A percentile compares a stretch with the other conserved stretches of the same genome.
phyloP scores from a whole-genome alignment of 768 basidiomycete species.

The Kwoniella dendrophila region DNA sequence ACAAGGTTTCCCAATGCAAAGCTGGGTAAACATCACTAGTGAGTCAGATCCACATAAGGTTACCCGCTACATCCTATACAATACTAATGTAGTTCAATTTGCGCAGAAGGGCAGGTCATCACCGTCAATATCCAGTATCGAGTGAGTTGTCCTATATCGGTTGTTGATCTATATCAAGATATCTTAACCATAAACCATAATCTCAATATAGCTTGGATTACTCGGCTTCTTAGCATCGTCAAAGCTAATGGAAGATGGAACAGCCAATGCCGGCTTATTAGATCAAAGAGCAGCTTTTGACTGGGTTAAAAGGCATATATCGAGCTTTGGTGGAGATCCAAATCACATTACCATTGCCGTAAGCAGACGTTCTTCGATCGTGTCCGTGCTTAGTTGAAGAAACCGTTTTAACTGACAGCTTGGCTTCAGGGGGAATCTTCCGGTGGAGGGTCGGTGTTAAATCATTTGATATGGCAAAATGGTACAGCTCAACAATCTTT shows the following conservation, averaged over 20 bases:
- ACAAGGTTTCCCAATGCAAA: conserved; percentile 61
- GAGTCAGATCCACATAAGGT: conserved; percentile 3
- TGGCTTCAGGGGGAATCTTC: conserved; percentile 58
- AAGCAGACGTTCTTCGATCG: conserved; percentile 1
- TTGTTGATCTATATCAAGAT: no score
- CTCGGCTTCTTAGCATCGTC: conserved; percentile 54
- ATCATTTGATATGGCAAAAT: conserved; percentile 60
- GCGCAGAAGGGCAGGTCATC: conserved; percentile 38
- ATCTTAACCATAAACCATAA: no score
- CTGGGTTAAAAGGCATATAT: conserved; percentile 59
- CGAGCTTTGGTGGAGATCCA: conserved; percentile 40
- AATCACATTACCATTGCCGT: conserved; percentile 31
- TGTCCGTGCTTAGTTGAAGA: neutral
- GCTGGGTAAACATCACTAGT: conserved; percentile 58
- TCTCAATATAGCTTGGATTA: no score
- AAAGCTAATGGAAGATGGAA: conserved; percentile 56
- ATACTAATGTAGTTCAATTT: neutral
- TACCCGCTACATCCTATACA: neutral
- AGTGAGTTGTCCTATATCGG: no score
- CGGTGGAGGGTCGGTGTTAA: conserved; percentile 60
- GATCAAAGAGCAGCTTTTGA: conserved; percentile 59
- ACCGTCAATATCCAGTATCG: conserved; percentile 41
- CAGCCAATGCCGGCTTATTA: conserved; percentile 58
- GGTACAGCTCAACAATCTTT: conserved; percentile 45
- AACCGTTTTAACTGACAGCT: neutral